phyloP scores from a whole-genome alignment of 441 rosid species.

The Erodium trifolium region DNA sequence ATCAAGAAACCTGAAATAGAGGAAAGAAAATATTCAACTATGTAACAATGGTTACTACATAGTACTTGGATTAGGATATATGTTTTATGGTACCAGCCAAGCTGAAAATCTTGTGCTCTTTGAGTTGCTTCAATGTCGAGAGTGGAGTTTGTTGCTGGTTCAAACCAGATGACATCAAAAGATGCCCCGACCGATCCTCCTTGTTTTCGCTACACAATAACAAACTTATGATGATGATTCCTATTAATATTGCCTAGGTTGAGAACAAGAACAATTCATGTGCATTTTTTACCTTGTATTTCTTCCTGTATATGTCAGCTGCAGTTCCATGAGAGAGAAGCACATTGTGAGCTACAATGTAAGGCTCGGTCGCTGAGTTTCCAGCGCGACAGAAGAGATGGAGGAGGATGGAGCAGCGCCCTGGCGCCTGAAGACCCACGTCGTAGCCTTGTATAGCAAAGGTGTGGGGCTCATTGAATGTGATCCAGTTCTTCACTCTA shows the following conservation, averaged over 20 bases:
- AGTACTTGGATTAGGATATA: neutral
- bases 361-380: constrained; percentile 65
- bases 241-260: no score
- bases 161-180: constrained; percentile 59
- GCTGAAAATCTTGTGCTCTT: constrained; percentile 76
- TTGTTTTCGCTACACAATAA: constrained; percentile 37
- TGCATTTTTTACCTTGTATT: constrained; percentile 35
- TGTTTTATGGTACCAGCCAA: constrained; percentile 54
- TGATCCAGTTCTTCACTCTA: constrained; percentile 63
- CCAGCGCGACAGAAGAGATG: constrained; percentile 41
- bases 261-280: neutral
- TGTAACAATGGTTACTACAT: neutral
- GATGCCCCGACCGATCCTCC: constrained; percentile 54
- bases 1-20: constrained; percentile 60
- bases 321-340: constrained; percentile 48
- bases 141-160: constrained; percentile 39
- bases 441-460: constrained; percentile 57
- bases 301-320: constrained; percentile 39
- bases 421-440: constrained; percentile 54
- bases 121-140: constrained; percentile 55
- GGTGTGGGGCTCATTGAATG: constrained; percentile 62
- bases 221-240: neutral
- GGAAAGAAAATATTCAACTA: neutral
- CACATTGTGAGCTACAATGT: constrained; percentile 56
- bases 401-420: constrained; percentile 46